Conservation (phyloP, 106 monocot species). For the Acanthochlamys bracteata region DNA sequence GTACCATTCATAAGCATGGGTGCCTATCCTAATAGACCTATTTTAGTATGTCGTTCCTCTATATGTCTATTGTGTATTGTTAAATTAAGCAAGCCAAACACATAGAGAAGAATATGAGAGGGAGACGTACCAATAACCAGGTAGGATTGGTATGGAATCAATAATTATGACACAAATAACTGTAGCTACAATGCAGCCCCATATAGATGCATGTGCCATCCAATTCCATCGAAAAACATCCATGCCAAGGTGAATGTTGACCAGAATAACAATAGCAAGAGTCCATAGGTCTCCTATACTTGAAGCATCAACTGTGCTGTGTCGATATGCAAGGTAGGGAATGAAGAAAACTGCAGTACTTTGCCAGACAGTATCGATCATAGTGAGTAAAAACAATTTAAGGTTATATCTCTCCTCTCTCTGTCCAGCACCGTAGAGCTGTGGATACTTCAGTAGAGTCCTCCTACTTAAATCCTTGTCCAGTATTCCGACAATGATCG, state of each 20-base stretch:
- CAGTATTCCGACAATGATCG: conserved; percentile 65
- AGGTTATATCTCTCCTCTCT: conserved; percentile 84
- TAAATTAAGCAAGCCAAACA: background rate
- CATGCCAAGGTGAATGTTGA: conserved; percentile 71
- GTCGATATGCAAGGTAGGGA: conserved; percentile 50
- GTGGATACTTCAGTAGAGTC: conserved; percentile 74
- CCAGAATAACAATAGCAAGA: conserved; percentile 66
- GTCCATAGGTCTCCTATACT: conserved; percentile 70
- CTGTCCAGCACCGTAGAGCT: conserved; percentile 82
- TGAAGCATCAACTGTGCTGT: conserved; percentile 51
- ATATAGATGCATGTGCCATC: conserved; percentile 58
- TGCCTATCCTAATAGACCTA: no score
- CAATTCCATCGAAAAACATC: conserved; percentile 83
- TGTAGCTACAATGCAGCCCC: conserved; percentile 64
- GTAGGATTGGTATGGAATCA: conserved; percentile 39
- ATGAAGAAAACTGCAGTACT: conserved; percentile 62
- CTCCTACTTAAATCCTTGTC: conserved; percentile 83
- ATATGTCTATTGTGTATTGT: no score
- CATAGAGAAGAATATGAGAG: background rate
- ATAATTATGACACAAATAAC: conserved; percentile 47
- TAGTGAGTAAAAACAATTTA: conserved; percentile 49
- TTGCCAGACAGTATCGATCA: conserved; percentile 84
- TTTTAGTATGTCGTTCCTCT: no score
- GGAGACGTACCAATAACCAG: conserved; percentile 64
- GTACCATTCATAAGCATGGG: no score